phyloP scores from a whole-genome alignment of 176 grass and related monocot species.

The Chrysopogon serrulatus region DNA sequence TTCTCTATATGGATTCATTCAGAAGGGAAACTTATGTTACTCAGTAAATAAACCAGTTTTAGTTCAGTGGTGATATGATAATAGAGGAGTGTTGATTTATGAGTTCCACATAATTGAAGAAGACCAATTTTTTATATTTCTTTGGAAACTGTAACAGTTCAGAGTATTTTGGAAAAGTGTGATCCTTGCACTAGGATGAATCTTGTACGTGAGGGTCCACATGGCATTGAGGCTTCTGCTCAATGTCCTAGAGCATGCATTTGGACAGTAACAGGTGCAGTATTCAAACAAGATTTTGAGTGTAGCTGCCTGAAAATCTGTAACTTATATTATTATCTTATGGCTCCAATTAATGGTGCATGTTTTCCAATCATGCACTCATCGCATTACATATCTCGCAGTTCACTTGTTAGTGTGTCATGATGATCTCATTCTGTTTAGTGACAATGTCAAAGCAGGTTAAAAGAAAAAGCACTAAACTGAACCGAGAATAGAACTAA shows the following conservation, averaged over 20 bases:
- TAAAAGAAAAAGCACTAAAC: neutral
- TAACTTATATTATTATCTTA: slow-evolving; percentile 14
- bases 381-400: neutral
- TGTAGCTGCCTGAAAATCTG: slow-evolving; percentile 2
- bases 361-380: neutral
- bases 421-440: neutral
- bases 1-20: slow-evolving; percentile 9
- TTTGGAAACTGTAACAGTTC: neutral
- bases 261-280: neutral
- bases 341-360: neutral
- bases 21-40: neutral
- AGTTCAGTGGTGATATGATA: neutral
- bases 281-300: neutral
- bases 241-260: neutral
- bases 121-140: neutral
- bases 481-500: neutral
- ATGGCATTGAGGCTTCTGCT: neutral
- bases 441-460: neutral
- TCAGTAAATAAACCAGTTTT: neutral
- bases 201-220: neutral
- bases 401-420: neutral
- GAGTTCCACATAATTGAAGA: neutral
- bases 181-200: neutral
- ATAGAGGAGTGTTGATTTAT: neutral
- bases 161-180: neutral